These are phyloP conservation scores for Phytophthora fragariae DNA, from an alignment of 352 stramenopile species.

Conservation along the genomic window DNA sequence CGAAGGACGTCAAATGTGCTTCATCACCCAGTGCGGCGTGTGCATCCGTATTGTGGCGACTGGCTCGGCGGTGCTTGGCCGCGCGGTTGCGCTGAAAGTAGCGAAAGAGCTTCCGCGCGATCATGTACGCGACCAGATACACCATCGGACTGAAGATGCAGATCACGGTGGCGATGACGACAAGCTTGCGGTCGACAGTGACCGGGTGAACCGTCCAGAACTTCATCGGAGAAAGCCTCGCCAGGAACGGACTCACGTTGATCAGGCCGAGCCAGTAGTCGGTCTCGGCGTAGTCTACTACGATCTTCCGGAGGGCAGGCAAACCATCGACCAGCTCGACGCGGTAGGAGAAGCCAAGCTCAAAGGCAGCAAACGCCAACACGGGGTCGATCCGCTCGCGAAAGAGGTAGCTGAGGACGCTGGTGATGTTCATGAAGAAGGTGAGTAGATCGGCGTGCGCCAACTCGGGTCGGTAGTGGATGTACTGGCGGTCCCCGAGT, in stretches of 20 bases:
- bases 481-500: not conserved
- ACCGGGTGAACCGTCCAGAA: conserved; percentile 31
- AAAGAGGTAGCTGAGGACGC: conserved; percentile 33
- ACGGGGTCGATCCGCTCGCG: conserved; percentile 44
- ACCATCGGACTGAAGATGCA: conserved; percentile 32
- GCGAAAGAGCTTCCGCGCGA: conserved; percentile 34
- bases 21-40: not conserved
- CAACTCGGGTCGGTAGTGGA: conserved; percentile 31
- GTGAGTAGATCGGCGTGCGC: conserved; percentile 39
- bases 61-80: not conserved
- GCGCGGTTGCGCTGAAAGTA: conserved; percentile 5
- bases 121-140: conserved; percentile 31
- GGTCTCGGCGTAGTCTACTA: conserved; percentile 27
- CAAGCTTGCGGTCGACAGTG: conserved; percentile 8
- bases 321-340: conserved; percentile 23
- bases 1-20: conserved; percentile 23
- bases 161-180: conserved; percentile 26
- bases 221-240: conserved; percentile 26
- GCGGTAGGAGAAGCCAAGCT: conserved; percentile 28
- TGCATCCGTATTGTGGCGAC: not conserved
- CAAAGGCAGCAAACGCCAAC: conserved; percentile 33
- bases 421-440: conserved; percentile 37
- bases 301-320: conserved; percentile 11
- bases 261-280: conserved; percentile 27
- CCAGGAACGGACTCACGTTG: conserved; percentile 19